Percentiles rank a stretch among this genome's conserved stretches.
Conservation (phyloP, 345 rosid genomes). For the Lenwebbia sp. region DNA sequence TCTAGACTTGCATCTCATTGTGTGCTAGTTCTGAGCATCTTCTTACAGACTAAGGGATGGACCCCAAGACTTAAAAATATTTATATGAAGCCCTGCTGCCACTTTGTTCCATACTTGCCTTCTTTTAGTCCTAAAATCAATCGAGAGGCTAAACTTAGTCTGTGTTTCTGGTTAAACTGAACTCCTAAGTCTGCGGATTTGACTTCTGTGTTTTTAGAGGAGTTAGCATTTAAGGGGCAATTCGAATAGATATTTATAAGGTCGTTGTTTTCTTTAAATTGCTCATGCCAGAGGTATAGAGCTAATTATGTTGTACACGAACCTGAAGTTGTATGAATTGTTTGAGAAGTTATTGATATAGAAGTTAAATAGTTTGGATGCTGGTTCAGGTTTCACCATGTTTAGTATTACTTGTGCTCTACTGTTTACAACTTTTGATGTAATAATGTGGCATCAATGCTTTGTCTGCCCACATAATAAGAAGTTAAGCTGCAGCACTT, state of each 20-base stretch:
- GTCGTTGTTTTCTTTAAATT: neutral
- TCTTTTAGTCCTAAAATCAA: neutral
- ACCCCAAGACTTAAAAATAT: neutral
- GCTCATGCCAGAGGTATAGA: neutral
- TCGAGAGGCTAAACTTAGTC: neutral
- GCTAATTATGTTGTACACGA: neutral
- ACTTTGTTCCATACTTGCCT: neutral
- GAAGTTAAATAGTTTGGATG: neutral
- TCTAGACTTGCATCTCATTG: neutral
- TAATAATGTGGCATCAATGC: neutral
- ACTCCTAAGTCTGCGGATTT: neutral
- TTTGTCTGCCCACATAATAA: neutral
- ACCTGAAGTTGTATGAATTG: neutral
- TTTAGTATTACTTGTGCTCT: neutral
- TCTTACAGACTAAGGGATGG: neutral
- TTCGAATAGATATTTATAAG: neutral
- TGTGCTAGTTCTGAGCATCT: neutral
- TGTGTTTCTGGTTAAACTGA: neutral
- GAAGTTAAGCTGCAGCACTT: neutral
- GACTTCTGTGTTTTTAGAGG: neutral
- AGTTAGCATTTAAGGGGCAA: neutral
- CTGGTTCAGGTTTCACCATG: neutral
- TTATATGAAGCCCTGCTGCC: neutral
- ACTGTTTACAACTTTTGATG: neutral
- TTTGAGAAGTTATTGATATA: neutral